Conservation (phyloP, 2,329 filamentous ascomycete species). For the Aspergillus luchuensis region DNA sequence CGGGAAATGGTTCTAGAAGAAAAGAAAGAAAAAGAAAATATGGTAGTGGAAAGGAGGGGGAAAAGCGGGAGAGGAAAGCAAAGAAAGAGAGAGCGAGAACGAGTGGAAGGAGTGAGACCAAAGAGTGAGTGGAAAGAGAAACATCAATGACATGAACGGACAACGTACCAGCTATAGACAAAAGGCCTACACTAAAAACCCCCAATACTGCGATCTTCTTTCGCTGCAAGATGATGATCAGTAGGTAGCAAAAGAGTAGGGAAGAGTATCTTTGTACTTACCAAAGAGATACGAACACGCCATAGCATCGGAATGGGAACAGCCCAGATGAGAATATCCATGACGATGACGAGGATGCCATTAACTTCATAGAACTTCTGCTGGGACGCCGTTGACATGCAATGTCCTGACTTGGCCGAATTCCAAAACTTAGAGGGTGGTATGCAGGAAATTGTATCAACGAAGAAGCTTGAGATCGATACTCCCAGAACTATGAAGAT, state of each 20-base stretch:
- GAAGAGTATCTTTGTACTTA: neutral
- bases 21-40: too few species aligned
- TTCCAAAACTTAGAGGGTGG: slow-evolving; percentile 18
- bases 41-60: too few species aligned
- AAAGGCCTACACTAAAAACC: slow-evolving; percentile 17
- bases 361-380: slow-evolving; percentile 22
- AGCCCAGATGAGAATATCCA: slow-evolving; percentile 19
- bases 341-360: slow-evolving; percentile 20
- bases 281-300: slow-evolving; percentile 11
- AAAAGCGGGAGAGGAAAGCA: too few species aligned
- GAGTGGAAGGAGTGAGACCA: too few species aligned
- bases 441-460: slow-evolving; percentile 13
- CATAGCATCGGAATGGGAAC: slow-evolving; percentile 21
- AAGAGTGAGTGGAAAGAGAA: too few species aligned
- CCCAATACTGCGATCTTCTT: slow-evolving; percentile 17
- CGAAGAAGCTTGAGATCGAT: slow-evolving; percentile 8
- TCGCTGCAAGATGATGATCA: slow-evolving; percentile 1
- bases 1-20: neutral
- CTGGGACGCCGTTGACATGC: slow-evolving; percentile 13
- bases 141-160: neutral
- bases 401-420: neutral
- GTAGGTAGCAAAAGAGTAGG: neutral
- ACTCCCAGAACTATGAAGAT: slow-evolving; percentile 8
- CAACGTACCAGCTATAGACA: slow-evolving; percentile 16
- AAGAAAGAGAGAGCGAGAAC: too few species aligned